Base-by-base conservation (phyloP, 1,139 yeast species). In the Yamadazyma epiphylla region DNA sequence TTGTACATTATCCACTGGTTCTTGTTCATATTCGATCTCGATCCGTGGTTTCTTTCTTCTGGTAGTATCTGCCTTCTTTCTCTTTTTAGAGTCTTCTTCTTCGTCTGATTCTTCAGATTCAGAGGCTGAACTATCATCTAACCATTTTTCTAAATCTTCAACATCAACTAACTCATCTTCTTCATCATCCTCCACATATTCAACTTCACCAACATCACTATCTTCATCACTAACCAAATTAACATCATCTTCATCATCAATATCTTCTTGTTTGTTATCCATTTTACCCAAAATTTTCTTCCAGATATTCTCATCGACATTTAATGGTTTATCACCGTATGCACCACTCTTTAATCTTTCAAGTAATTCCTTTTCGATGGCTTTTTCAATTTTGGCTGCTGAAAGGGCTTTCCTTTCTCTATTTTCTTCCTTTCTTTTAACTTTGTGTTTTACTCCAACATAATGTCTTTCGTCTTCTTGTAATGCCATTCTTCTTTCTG, bases 301-400 rank as follows among this genome's bases (percentile, higher is more conserved):
- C 98, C 98, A 91, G 39, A 91, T 79, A 62, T 80, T 81, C 52
- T 89, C 96, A 49, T 91, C 97, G 26, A 91, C 98, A 52, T 91
- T 91, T 53, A 91, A 70, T 36, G 98, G 98, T 57, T 89, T 86
- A 52, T 91, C 97, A 41, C 98, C 98, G 52, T 91, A 91, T 5
- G 97, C 97, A 40, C 98, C 98, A 55, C 91, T 80, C 77, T 91
- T 91, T 49, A 91, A 75, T 62, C 98, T 79, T 33, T 89, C 96
- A 49, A 91, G 70, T 44, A 91, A 72, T 60, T 91, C 98, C 64
- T 87, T 87, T 60, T 91, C 98, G 46, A 91, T 91, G 9, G 95
- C 87, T 64, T 87, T 88, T 58, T 91, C 98, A 47, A 91, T 85
- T 68, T 85, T 85, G 20, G 98, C 98, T 13, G 98, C 97, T 10